Base-by-base conservation (phyloP, 2,329 filamentous ascomycete species). In the Teratosphaeriaceae sp. region DNA sequence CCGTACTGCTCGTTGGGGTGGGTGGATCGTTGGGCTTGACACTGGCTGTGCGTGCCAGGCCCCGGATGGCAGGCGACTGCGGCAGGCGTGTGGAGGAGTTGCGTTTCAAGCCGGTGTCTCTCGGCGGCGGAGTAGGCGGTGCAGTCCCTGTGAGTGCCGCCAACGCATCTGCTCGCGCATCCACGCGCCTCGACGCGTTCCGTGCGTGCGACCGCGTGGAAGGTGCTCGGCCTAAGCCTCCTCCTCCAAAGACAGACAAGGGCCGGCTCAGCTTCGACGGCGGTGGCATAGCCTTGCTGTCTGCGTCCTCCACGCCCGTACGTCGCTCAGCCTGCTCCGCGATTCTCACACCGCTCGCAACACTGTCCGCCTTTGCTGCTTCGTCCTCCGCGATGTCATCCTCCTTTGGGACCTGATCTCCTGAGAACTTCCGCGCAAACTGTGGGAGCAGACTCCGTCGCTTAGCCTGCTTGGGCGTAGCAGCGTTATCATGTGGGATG, bases 401-500 rank as follows among this genome's bases (percentile, higher is more conserved):
- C 33, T 56, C 55, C 40, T 38, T 42, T 29, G 53, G 53, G 27
- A 26, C 48, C 31, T 48, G 45, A 11, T 47, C 48, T 15, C 40
- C 44, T 5, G 55, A 53, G 18, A 37, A 27, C 33, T 52, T 56
- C 31, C 54, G 47, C 20, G 51, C 48, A 41, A 57, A 58, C 33
- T 54, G 52, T 31, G 59, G 59, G 16, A 62, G 50, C 36, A 61
- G 45, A 42, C 58, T 62, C 23, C 57, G 44, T 27, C 59, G 48
- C 44, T 61, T 59, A n/a, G 47, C 45, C 43, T 52, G 47, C 34
- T 52, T 56, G 1, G 53, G 20, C 43, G 41, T 40, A 16, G 39
- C 18, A 24, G 9, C 21, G 42, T 40, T 26, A 24, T 47, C 26
- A 5, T 19, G 20, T 12, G 46, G 36, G 7, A 35, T 24, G 12